Percentiles rank a stretch among this genome's conserved stretches.
Evolutionary conservation across 345 rosid genomes (phyloP).

Genomic region (Moricandia arvensis): DNA sequence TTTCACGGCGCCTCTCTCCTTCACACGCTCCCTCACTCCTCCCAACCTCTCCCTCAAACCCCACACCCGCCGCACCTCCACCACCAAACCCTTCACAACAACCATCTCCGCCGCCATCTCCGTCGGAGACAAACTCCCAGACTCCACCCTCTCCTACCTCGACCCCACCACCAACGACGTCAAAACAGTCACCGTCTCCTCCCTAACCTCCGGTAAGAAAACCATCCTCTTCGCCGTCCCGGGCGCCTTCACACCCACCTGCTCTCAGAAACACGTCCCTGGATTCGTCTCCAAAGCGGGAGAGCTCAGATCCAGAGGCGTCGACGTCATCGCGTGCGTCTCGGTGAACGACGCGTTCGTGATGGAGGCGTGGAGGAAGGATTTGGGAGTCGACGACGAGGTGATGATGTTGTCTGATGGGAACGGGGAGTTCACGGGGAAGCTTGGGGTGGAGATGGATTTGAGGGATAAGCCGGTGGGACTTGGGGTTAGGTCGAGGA

Average conservation of each 20-base stretch:
- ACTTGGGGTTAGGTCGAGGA: constrained; percentile 40
- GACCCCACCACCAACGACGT: constrained; percentile 62
- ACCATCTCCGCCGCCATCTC: constrained; percentile 54
- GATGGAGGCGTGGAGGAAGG: constrained; percentile 81
- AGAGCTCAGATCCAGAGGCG: constrained; percentile 77
- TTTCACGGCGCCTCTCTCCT: constrained; percentile 34
- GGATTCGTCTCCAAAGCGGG: constrained; percentile 74
- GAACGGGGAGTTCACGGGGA: constrained; percentile 72
- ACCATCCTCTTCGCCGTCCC: constrained; percentile 83
- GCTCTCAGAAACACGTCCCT: constrained; percentile 90
- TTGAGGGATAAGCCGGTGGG: constrained; percentile 80
- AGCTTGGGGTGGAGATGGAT: constrained; percentile 77
- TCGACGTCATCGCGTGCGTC: constrained; percentile 76
- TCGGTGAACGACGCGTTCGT: constrained; percentile 91
- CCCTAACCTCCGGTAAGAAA: constrained; percentile 65
- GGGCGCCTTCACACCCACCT: constrained; percentile 93
- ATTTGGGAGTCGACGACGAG: constrained; percentile 62
- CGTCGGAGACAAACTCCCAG: constrained; percentile 78
- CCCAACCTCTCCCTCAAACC: constrained; percentile 25
- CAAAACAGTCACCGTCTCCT: constrained; percentile 72
- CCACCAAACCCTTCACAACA: constrained; percentile 30
- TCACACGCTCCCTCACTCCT: constrained; percentile 37
- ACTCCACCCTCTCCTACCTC: constrained; percentile 79
- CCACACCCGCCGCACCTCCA: constrained; percentile 37
- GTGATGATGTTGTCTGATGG: constrained; percentile 77